These are phyloP conservation scores for Solanum hybrid DNA, from an alignment of 305 asterid genomes.

Conservation along the genomic window DNA sequence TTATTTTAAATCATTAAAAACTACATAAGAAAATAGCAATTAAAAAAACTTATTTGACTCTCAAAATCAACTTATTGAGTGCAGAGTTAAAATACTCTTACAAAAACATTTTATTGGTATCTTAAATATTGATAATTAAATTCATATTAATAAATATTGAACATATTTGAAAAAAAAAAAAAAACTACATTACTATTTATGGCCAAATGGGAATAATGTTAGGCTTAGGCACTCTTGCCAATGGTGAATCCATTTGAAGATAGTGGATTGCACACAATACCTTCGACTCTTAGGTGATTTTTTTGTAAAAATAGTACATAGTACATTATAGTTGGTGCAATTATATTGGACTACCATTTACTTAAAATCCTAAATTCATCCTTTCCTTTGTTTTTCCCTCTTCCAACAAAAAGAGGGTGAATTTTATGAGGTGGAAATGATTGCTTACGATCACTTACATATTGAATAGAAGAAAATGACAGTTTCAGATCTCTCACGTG, in stretches of 20 bases:
- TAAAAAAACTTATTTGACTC: not conserved
- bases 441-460: not conserved
- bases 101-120: too few relatives aligned
- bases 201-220: not conserved
- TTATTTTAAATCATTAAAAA: too few relatives aligned
- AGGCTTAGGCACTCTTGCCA: not conserved
- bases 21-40: not conserved
- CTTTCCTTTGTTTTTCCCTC: not conserved
- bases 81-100: not conserved
- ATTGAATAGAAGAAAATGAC: not conserved
- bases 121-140: too few relatives aligned
- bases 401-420: not conserved
- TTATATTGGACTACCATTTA: not conserved
- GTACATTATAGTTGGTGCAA: not conserved
- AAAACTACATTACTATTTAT: not conserved
- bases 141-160: too few relatives aligned
- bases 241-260: not conserved
- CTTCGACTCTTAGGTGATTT: not conserved
- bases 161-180: not conserved
- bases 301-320: too few relatives aligned
- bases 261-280: not conserved
- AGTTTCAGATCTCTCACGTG: not conserved
- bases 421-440: not conserved
- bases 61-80: not conserved
- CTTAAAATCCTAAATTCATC: not conserved